These are phyloP conservation scores for Heterobasidion annosum DNA, from an alignment of 1,284 basidiomycete species.

Conservation along the genomic window DNA sequence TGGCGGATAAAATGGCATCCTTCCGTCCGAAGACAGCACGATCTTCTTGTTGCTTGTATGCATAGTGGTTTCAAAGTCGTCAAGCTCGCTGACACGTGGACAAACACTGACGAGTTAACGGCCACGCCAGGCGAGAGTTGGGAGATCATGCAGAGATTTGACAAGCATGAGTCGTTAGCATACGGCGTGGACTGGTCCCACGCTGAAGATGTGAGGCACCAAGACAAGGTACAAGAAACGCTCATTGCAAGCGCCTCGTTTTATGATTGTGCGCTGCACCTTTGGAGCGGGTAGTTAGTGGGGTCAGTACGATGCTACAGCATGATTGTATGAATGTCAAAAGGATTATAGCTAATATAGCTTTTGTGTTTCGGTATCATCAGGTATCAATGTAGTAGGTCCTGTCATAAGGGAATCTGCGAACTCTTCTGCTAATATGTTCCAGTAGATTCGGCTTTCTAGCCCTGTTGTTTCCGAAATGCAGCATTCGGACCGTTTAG, in stretches of 20 bases:
- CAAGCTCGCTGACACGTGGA: constrained; percentile 24
- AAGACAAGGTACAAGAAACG: constrained; percentile 24
- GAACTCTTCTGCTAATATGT: no score
- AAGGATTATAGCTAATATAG: no score
- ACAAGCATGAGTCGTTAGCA: constrained; percentile 77
- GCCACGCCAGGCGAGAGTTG: constrained; percentile 14
- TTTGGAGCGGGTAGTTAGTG: constrained; percentile 63
- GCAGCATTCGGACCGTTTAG: constrained; percentile 46
- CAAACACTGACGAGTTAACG: not conserved
- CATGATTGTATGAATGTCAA: no score
- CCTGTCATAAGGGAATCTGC: no score
- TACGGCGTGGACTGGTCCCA: constrained; percentile 96
- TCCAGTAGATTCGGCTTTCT: no score
- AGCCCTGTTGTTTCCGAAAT: constrained; percentile 34
- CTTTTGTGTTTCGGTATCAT: no score
- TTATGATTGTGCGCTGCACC: constrained; percentile 82
- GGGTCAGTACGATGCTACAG: no score
- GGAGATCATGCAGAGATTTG: constrained; percentile 53
- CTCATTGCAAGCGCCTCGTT: constrained; percentile 90
- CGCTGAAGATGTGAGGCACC: constrained; percentile 13
- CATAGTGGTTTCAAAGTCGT: constrained; percentile 93
- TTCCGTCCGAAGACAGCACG: constrained; percentile 39
- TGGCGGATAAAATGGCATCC: constrained; percentile 99
- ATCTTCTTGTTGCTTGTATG: constrained; percentile 92
- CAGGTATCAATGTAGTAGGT: no score